Evolutionary conservation across 1,139 yeast genomes (phyloP).

Genomic region (Yamadazyma dendronema): DNA sequence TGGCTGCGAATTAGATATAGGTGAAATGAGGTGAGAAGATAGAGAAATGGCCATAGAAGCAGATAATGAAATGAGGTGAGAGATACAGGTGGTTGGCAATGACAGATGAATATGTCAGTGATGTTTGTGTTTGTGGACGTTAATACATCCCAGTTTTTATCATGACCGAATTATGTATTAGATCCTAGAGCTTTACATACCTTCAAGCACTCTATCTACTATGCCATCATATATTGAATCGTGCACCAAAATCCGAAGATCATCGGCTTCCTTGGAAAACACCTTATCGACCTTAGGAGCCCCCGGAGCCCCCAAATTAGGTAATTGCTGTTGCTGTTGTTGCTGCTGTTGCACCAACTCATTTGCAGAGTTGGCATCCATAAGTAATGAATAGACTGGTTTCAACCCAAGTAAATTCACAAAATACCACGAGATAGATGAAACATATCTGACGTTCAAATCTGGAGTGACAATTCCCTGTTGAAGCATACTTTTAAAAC

Average conservation of each 20-base stretch:
- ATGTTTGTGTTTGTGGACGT: no score
- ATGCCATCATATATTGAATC: conserved; percentile 55
- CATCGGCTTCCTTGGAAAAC: conserved; percentile 73
- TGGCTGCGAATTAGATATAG: no score
- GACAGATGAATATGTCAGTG: no score
- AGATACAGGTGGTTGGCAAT: no score
- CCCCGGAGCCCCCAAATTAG: conserved; percentile 52
- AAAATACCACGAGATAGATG: conserved; percentile 96
- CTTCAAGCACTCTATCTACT: conserved; percentile 56
- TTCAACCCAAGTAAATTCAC: conserved; percentile 82
- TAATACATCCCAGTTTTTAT: no score
- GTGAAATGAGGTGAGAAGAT: neutral
- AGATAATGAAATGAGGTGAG: no score
- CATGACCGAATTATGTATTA: no score
- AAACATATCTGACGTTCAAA: conserved; percentile 89
- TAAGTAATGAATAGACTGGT: conserved; percentile 72
- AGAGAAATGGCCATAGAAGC: no score
- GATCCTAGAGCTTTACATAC: no score
- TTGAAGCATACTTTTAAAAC: conserved; percentile 91
- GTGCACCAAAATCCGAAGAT: conserved; percentile 64
- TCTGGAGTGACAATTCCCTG: conserved; percentile 83
- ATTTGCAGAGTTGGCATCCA: conserved; percentile 50
- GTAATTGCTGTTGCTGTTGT: conserved; percentile 34
- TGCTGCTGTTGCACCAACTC: conserved; percentile 51
- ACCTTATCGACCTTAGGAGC: conserved; percentile 60